Evolutionary conservation across 164 flowering plant genomes (phyloP).

Genomic region (Magnolia changhungtana): DNA sequence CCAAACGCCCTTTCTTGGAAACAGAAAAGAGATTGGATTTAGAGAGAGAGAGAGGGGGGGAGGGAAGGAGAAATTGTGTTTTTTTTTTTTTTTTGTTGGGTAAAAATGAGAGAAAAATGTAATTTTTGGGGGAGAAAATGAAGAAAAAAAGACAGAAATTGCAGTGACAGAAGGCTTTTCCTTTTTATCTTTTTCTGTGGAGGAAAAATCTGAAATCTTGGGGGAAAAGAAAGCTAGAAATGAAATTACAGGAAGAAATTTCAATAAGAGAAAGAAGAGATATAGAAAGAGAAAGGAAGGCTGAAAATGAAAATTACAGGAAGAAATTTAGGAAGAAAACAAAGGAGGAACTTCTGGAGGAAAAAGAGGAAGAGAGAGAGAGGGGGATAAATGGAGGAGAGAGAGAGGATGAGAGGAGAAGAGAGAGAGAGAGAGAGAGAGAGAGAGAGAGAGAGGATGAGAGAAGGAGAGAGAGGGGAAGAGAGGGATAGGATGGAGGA

Average conservation of each 20-base stretch:
- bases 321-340: background rate
- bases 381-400: background rate
- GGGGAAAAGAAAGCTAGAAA: background rate
- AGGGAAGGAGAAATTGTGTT: too few relatives aligned
- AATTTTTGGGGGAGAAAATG: background rate
- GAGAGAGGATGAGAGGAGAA: background rate
- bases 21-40: background rate
- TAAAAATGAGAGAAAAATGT: background rate
- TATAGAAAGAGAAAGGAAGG: too few relatives aligned
- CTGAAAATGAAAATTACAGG: background rate
- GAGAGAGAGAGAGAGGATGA: background rate
- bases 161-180: background rate
- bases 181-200: too few relatives aligned
- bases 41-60: background rate
- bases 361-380: background rate
- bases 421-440: background rate
- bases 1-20: background rate
- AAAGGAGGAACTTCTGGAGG: background rate
- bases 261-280: background rate
- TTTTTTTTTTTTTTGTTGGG: too few relatives aligned
- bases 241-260: background rate
- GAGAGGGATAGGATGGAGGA: background rate
- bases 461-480: background rate
- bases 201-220: too few relatives aligned
- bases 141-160: background rate